A percentile compares a stretch with the other conserved stretches of the same genome.
These are phyloP conservation scores for Gigaspora rosea DNA, from an alignment of 192 early-diverging fungal genomes.

Conservation along the genomic window DNA sequence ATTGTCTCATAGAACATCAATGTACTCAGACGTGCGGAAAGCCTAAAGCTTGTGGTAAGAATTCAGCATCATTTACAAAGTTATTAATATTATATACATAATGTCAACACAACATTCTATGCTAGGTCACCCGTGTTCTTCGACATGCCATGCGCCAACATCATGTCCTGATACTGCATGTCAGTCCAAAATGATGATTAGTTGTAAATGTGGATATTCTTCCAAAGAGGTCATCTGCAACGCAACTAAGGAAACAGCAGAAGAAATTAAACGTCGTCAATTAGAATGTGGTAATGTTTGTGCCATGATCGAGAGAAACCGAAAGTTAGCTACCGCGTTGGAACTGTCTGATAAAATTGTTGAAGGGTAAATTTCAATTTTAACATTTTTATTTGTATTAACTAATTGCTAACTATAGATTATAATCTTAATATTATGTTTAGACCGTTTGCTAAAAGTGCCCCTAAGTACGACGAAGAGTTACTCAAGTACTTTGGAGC, in stretches of 20 bases:
- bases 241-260: constrained; percentile 50
- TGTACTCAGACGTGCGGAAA: constrained; percentile 78
- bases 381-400: neutral
- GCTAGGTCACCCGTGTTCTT: constrained; percentile 72
- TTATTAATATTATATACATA: neutral
- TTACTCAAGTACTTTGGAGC: constrained; percentile 68
- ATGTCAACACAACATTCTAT: too few species aligned
- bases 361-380: constrained; percentile 17
- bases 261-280: constrained; percentile 41
- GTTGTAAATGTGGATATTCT: constrained; percentile 78
- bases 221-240: constrained; percentile 67
- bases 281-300: constrained; percentile 85
- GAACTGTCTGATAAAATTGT: constrained; percentile 52
- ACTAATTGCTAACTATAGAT: neutral
- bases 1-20: constrained; percentile 53
- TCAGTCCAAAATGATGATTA: constrained; percentile 52
- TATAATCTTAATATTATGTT: neutral
- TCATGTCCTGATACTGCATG: constrained; percentile 82
- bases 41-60: constrained; percentile 66
- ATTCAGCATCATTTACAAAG: neutral
- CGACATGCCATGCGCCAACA: constrained; percentile 72
- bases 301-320: constrained; percentile 75
- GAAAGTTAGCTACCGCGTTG: constrained; percentile 76
- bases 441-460: constrained; percentile 24
- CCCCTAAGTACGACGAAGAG: constrained; percentile 56